A percentile compares a stretch with the other conserved stretches of the same genome.
phyloP scores from a whole-genome alignment of 129 eudicot species.

The Flaveria bidentis region DNA sequence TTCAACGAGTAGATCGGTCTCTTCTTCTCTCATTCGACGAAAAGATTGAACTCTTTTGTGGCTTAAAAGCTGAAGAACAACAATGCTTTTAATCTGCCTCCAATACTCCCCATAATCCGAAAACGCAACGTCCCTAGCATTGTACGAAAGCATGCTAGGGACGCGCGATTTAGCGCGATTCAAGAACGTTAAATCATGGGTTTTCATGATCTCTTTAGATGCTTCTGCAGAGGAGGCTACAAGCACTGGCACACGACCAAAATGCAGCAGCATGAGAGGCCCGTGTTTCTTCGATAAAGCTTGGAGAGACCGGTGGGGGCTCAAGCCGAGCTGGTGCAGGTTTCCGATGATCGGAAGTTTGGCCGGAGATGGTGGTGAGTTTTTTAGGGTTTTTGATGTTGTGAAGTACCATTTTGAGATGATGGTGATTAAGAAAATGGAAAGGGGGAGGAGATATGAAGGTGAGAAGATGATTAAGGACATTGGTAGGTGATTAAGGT shows the following conservation, averaged over 20 bases:
- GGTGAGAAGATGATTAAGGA: conserved; percentile 6
- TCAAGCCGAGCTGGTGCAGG: conserved; percentile 50
- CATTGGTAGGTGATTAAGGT: conserved; percentile 2
- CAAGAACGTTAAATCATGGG: conserved; percentile 38
- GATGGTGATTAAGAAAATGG: conserved; percentile 15
- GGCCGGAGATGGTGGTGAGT: conserved; percentile 44
- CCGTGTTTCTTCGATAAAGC: conserved; percentile 43
- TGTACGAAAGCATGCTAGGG: conserved; percentile 26
- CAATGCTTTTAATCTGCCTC: conserved; percentile 45
- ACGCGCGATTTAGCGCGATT: conserved; percentile 31
- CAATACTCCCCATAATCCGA: conserved; percentile 47
- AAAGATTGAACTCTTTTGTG: conserved; percentile 38
- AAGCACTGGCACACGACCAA: conserved; percentile 40
- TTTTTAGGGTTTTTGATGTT: conserved; percentile 18
- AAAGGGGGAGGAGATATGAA: conserved; percentile 17
- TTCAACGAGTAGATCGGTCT: conserved; percentile 35
- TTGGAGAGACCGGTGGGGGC: conserved; percentile 41
- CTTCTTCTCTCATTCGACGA: conserved; percentile 41
- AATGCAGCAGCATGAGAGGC: conserved; percentile 45
- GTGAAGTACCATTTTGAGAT: conserved; percentile 22
- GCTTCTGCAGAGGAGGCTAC: conserved; percentile 46
- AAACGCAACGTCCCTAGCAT: conserved; percentile 37
- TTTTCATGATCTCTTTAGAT: conserved; percentile 51
- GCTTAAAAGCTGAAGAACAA: conserved; percentile 35
- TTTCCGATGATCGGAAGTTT: conserved; percentile 51